Evolutionary conservation across 352 stramenopile species (phyloP).

Genomic region (Globisporangium camurandrum): DNA sequence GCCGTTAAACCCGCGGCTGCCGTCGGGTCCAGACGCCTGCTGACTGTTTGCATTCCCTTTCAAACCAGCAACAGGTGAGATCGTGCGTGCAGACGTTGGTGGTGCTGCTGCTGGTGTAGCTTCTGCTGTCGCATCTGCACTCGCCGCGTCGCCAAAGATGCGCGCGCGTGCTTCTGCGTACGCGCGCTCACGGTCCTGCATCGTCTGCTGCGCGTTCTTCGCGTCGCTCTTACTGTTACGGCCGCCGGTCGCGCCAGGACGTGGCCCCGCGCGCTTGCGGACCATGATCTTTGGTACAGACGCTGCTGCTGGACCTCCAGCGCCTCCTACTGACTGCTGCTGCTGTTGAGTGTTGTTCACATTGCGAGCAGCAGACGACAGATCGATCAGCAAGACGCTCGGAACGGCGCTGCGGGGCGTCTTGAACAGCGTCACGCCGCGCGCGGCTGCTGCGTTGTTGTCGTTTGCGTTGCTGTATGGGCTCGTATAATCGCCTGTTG

Average conservation of each 20-base stretch:
- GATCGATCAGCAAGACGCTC: constrained; percentile 79
- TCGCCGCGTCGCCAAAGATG: constrained; percentile 85
- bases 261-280: constrained; percentile 45
- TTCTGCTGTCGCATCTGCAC: constrained; percentile 8
- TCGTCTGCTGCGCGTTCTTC: constrained; percentile 54
- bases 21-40: constrained; percentile 50
- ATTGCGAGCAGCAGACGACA: too few relatives aligned
- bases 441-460: constrained; percentile 50
- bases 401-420: constrained; percentile 72
- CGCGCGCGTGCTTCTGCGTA: constrained; percentile 92
- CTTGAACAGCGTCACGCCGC: constrained; percentile 88
- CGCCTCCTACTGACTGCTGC: too few relatives aligned
- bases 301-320: constrained; percentile 58
- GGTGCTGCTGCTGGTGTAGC: neutral
- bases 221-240: constrained; percentile 14
- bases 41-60: constrained; percentile 16
- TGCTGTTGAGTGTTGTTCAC: constrained; percentile 62
- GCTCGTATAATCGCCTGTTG: constrained; percentile 76
- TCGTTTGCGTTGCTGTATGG: constrained; percentile 41
- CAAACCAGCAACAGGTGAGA: too few relatives aligned
- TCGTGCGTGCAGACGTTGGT: too few relatives aligned
- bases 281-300: constrained; percentile 91
- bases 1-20: constrained; percentile 32
- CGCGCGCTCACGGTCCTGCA: constrained; percentile 89
- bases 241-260: constrained; percentile 29